Evolutionary conservation across 2,329 filamentous ascomycete species (phyloP).

Genomic region (Fusarium cyanostomum): DNA sequence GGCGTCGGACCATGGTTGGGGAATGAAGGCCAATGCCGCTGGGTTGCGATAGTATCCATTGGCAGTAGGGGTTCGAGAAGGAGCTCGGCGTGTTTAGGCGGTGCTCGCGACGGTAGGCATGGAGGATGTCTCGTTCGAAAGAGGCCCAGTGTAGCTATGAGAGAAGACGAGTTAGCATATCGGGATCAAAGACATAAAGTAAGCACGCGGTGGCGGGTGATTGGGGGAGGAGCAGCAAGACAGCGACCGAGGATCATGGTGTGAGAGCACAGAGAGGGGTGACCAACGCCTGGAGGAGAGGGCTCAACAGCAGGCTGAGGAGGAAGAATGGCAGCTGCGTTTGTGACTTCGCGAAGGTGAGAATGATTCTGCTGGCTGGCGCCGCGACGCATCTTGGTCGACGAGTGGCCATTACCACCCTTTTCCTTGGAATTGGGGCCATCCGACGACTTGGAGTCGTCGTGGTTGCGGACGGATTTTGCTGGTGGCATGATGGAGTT

Average conservation of each 20-base stretch:
- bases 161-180: constrained; percentile 23
- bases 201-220: not conserved
- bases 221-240: not conserved
- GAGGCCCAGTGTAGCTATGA: constrained; percentile 71
- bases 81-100: constrained; percentile 75
- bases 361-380: constrained; percentile 62
- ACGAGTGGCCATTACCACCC: constrained; percentile 53
- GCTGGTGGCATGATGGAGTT: constrained; percentile 54
- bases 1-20: constrained; percentile 77
- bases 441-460: constrained; percentile 57
- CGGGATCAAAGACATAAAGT: not conserved
- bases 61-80: constrained; percentile 71
- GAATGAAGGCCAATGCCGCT: constrained; percentile 75
- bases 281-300: constrained; percentile 48
- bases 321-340: constrained; percentile 49
- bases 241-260: constrained; percentile 6
- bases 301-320: constrained; percentile 44
- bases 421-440: constrained; percentile 56
- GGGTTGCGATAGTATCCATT: constrained; percentile 68
- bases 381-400: constrained; percentile 65
- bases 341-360: constrained; percentile 56
- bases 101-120: constrained; percentile 79
- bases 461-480: constrained; percentile 58
- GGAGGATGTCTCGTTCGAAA: constrained; percentile 73
- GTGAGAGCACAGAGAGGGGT: constrained; percentile 17